Evolutionary conservation across 176 grass and related monocot species (phyloP), one percentile per base, ranked within the genome.

Genomic region (Poa pratensis): DNA sequence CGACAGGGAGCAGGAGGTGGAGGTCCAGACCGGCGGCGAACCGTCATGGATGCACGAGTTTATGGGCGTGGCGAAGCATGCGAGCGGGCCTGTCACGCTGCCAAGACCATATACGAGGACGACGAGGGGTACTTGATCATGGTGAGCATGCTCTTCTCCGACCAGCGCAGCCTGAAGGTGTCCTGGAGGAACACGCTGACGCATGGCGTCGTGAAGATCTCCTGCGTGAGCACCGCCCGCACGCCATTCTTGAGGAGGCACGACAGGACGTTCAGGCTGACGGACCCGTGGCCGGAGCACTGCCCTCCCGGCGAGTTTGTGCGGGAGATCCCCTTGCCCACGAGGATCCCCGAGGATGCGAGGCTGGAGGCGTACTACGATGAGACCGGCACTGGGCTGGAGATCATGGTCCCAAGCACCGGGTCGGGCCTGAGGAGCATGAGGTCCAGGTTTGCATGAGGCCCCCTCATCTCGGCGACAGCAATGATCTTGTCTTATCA

Each of bases 381-480:
- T 3, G 92, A 94, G 77, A 87, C 84, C 64, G 92, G 92, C 32
- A 87, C 92, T 39, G 87, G 87, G 28, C 63, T 94, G 59, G 92
- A 94, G 59, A 94, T 94, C 68, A 91, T 91, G 87, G 89, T 94
- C 9, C 92, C 1, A 94, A 94, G 70, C 92, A 89, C 78, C 80
- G 84, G 17, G 87, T 85, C 53, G 92, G 92, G 32, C 92, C 89
- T 0, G 92, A 94, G 86, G 92, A 94, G 84, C 92, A 94, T 34
- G 92, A 94, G 78, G 92, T 94, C 76, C 87, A 83, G 77, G 92
- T 94, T 74, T 94, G 92, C 72, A 91, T 91, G 89, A 91, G 92
- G 65, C 92, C 92, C 49, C 87, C 89, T 0, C 92, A 91, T 48
- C 87, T 94, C 43, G 92, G 89, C 17, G 87, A 86, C 18, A 91